Evolutionary conservation across 1,284 basidiomycete genomes (phyloP).

Genomic region (Ceraceosorus guamensis): DNA sequence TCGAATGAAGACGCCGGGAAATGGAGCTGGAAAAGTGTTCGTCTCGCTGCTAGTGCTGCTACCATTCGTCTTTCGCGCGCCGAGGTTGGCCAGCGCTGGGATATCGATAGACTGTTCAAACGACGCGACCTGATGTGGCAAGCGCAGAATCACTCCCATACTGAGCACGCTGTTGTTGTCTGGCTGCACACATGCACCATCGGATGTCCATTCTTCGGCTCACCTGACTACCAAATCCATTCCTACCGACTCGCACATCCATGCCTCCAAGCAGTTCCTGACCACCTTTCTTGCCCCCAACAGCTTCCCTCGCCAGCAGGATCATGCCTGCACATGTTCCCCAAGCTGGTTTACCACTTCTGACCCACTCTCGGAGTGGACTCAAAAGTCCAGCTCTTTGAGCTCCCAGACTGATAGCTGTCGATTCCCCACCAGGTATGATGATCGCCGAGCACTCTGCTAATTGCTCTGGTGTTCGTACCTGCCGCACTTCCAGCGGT

Average conservation of each 20-base stretch:
- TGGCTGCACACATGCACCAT: neutral
- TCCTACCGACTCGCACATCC: constrained; percentile 71
- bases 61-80: too few species aligned
- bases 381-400: constrained; percentile 70
- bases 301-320: constrained; percentile 57
- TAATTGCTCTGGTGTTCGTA: constrained; percentile 72
- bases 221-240: constrained; percentile 59
- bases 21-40: constrained; percentile 61
- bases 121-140: constrained; percentile 63
- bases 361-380: constrained; percentile 65
- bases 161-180: neutral
- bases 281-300: constrained; percentile 73
- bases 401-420: constrained; percentile 81
- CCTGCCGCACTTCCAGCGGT: constrained; percentile 40
- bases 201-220: neutral
- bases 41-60: too few species aligned
- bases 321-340: constrained; percentile 97
- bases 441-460: constrained; percentile 72
- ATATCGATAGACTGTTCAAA: constrained; percentile 74
- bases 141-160: neutral
- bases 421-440: constrained; percentile 85
- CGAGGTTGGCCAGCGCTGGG: constrained; percentile 59
- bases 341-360: constrained; percentile 67
- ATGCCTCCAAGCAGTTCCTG: constrained; percentile 80
- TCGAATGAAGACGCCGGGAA: constrained; percentile 87